Percentiles rank a stretch among this genome's conserved stretches.
Evolutionary conservation across 768 basidiomycete genomes (phyloP).

Genomic region (Dioszegia aurantiaca): DNA sequence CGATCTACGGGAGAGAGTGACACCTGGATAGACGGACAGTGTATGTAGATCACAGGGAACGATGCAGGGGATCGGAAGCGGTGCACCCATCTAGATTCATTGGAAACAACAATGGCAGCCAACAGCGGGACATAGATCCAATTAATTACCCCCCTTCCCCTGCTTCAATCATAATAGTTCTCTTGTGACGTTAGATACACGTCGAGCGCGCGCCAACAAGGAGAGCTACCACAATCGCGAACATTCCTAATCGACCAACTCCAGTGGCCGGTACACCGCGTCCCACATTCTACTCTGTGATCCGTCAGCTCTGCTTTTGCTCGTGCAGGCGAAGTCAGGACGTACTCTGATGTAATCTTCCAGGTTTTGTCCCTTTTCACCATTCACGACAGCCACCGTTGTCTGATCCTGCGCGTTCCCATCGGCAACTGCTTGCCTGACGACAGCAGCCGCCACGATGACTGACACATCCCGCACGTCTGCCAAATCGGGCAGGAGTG

Average conservation of each 20-base stretch:
- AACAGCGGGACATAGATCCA: too few relatives aligned
- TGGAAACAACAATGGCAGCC: too few relatives aligned
- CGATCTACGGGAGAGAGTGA: neutral
- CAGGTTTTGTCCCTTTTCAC: conserved; percentile 34
- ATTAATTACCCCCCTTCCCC: too few relatives aligned
- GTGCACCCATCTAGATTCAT: too few relatives aligned
- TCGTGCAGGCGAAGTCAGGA: neutral
- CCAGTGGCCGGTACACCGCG: conserved; percentile 27
- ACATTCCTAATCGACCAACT: conserved; percentile 22
- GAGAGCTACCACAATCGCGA: neutral
- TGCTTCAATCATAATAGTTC: too few relatives aligned
- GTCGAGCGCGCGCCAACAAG: too few relatives aligned
- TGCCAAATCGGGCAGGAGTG: conserved; percentile 73
- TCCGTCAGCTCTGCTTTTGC: conserved; percentile 5
- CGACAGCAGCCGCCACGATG: conserved; percentile 74
- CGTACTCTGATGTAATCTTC: conserved; percentile 57
- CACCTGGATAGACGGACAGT: too few relatives aligned
- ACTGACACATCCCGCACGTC: conserved; percentile 71
- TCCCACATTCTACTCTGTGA: conserved; percentile 29
- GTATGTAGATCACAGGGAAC: too few relatives aligned
- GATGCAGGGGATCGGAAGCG: too few relatives aligned
- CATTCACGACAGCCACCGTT: conserved; percentile 44
- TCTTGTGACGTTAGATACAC: too few relatives aligned
- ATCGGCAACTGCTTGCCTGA: conserved; percentile 73
- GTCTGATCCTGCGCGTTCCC: conserved; percentile 59